Evolutionary conservation across 106 monocot genomes (phyloP).

Genomic region (Allium cepa): DNA sequence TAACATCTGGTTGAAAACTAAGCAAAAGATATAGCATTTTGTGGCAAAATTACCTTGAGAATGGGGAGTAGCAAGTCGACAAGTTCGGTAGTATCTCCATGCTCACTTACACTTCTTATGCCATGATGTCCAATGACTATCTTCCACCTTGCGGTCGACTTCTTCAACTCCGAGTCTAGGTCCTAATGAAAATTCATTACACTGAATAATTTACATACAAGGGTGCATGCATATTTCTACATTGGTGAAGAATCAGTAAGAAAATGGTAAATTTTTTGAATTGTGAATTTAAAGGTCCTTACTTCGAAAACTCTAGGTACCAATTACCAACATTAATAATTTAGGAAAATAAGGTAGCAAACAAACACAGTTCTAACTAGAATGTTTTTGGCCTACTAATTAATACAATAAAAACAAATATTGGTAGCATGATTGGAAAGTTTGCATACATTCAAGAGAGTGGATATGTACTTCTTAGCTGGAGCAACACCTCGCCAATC

Average conservation of each 20-base stretch:
- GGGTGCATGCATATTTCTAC: neutral
- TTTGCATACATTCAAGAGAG: constrained; percentile 27
- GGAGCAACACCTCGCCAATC: constrained; percentile 61
- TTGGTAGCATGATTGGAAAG: neutral
- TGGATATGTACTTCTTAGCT: constrained; percentile 21
- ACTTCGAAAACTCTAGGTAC: no score
- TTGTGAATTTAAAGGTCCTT: neutral
- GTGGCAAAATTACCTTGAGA: constrained; percentile 24
- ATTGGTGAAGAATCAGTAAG: neutral
- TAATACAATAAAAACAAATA: no score
- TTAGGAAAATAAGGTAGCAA: no score
- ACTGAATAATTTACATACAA: neutral
- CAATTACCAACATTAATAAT: no score
- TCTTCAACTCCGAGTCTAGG: constrained; percentile 27
- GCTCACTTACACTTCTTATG: constrained; percentile 47
- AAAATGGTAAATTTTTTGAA: neutral
- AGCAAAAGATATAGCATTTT: neutral
- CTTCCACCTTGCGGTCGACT: constrained; percentile 49
- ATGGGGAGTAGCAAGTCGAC: constrained; percentile 46
- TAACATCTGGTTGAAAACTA: neutral
- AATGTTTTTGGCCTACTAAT: neutral
- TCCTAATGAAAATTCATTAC: constrained; percentile 16
- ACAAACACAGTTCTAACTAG: neutral
- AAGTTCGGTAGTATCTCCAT: constrained; percentile 60
- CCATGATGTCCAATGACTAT: constrained; percentile 55